Percentiles rank a stretch among this genome's conserved stretches.
phyloP scores from a whole-genome alignment of 148 eudicot genomes.

The Amaranthus cruentus region DNA sequence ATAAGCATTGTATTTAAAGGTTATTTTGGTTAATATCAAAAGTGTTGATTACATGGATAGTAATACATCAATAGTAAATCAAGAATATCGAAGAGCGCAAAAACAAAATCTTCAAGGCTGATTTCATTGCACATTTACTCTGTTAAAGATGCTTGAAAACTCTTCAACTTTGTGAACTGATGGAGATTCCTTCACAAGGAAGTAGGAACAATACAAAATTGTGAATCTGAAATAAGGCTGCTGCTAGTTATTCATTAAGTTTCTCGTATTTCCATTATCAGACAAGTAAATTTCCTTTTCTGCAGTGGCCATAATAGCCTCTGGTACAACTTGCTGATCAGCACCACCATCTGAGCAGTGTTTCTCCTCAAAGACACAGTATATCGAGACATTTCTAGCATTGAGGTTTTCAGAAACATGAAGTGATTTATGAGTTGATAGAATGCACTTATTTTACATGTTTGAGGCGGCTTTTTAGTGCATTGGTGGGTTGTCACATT shows the following conservation, averaged over 20 bases:
- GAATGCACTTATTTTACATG: too few relatives aligned
- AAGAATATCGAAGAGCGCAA: constrained; percentile 53
- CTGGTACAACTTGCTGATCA: constrained; percentile 25
- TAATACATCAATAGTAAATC: too few relatives aligned
- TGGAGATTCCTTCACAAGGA: constrained; percentile 62
- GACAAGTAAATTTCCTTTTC: constrained; percentile 42
- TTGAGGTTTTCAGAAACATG: too few relatives aligned
- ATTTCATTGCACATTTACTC: constrained; percentile 37
- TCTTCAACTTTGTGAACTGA: constrained; percentile 42
- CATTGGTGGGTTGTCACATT: too few relatives aligned
- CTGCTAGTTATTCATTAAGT: constrained; percentile 38
- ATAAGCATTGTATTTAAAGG: too few relatives aligned
- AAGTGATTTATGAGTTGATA: too few relatives aligned
- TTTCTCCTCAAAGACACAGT: constrained; percentile 37
- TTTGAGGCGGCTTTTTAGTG: too few relatives aligned
- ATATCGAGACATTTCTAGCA: constrained; percentile 12
- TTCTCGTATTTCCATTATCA: constrained; percentile 21
- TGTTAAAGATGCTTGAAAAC: constrained; percentile 49
- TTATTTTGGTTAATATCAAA: too few relatives aligned
- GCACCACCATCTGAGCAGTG: constrained; percentile 29
- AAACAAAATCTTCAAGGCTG: constrained; percentile 51
- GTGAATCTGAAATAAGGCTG: constrained; percentile 56
- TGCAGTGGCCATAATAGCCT: constrained; percentile 26
- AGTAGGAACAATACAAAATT: constrained; percentile 46
- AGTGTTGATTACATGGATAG: too few relatives aligned